Evolutionary conservation across 345 rosid genomes (phyloP), one percentile per base, ranked within the genome.

Genomic region (Zanthoxylum bungeanum): DNA sequence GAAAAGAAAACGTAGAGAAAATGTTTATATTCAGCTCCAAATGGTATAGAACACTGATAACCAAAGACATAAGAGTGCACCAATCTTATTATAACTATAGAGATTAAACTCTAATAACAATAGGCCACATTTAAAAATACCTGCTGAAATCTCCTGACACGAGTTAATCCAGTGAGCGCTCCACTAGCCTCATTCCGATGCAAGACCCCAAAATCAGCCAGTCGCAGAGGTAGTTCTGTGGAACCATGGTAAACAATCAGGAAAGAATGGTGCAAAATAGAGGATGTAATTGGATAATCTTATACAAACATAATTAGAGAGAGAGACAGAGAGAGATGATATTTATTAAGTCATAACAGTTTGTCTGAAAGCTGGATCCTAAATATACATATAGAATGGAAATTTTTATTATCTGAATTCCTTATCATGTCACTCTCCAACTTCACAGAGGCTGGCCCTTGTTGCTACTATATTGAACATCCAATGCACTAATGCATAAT

Each of bases 141-240:
- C 98, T 96, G 99, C 81, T 93, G 97, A 85, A 96, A 93, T 79
- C 99, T 92, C 77, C 97, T 86, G 66, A 91, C 97, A 67, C 97
- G 97, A 73, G 95, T 93, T 82, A 96, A 81, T 72, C 99, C 97
- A 70, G 91, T 88, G 68, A 96, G 95, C 39, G 95, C 98, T 73
- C 96, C 99, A 83, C 98, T 91, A 69, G 99, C 97, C 82, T 93
- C 99, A 56, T 96, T 93, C 17, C 95, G 97, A 80, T 93, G 98
- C 83, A 96, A 78, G 66, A 87, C 98, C 51, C 99, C 99, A 79
- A 91, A 96, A 85, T 96, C 97, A 69, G 99, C 99, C 74, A 89
- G 40, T 67, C 98, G 84, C 70, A 96, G 84, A 76, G 98, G 99
- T 77, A 96, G 89, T 73, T 93, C 99, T 96, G 83, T 78, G 75